Evolutionary conservation across 208 protist genomes (phyloP), one percentile per base, ranked within the genome.

Genomic region (Phytomonas serpens): DNA sequence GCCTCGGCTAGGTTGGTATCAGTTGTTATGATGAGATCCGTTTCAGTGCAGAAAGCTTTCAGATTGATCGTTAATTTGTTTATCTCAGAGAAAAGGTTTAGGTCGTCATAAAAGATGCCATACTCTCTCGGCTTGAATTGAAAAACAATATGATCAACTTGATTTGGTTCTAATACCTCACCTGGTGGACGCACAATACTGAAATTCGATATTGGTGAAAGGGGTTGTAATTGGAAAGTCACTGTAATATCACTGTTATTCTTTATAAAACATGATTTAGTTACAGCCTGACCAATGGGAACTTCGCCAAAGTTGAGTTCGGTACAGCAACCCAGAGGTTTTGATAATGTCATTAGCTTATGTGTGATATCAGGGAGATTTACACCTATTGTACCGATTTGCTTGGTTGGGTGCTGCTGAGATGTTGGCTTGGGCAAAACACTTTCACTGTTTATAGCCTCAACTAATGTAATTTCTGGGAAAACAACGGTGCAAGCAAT

Each of bases 281-380:
- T 76, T 37, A 40, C 71, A 31, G 65, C 33, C 30, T 85, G 79
- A 64, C 86, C 86, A 34, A 91, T 79, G 2, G 86, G 80, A 29
- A 90, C 77, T 42, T 89, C 86, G 9, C 85, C 81, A 80, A 89
- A 93, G 32, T 87, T 76, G 9, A 93, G 64, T 33, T 66, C 33
- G 9, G 42, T 16, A 27, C 13, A 34, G 29, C 63, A 66, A 34
- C 63, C 47, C 47, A 27, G 11, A 27, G 10, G 47, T 57, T 57
- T 57, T 0, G 16, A 57, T 57, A 27, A 57, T 57, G 19, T 4
- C 0, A 19, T 57, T 57, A 27, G 47, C 47, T 57, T 57, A 57
- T 57, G 47, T 27, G 47, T 27, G 19, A 57, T 57, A 1, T 27
- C 47, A 57, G 47, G 5, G 19, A 27, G 23, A 27, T 57, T 57